Evolutionary conservation across 805 yeast species (phyloP).

Genomic region (Candida nanaspora): DNA sequence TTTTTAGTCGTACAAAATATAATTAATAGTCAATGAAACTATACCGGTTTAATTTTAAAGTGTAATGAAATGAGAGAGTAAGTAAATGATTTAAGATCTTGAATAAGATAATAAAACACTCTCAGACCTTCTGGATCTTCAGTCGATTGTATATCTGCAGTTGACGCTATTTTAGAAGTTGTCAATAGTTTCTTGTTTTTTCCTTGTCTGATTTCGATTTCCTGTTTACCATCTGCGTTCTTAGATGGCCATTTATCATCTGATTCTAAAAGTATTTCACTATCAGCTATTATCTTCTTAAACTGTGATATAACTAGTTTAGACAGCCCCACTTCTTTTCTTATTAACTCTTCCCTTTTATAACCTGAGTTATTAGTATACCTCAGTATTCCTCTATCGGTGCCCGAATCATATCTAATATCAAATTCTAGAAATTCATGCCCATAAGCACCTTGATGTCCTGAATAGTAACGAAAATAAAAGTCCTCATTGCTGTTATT

Average conservation of each 20-base stretch:
- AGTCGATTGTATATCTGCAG: conserved; percentile 29
- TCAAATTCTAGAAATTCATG: conserved; percentile 35
- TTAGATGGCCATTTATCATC: conserved; percentile 35
- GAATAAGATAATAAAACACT: conserved; percentile 35
- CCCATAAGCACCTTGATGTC: conserved; percentile 34
- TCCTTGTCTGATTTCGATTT: conserved; percentile 32
- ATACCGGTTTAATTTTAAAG: conserved; percentile 27
- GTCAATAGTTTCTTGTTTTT: conserved; percentile 26
- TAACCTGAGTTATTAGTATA: conserved; percentile 42
- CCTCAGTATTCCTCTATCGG: conserved; percentile 13
- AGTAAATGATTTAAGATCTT: conserved; percentile 35
- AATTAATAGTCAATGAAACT: no score
- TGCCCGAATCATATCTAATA: conserved; percentile 7
- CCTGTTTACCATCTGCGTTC: conserved; percentile 33
- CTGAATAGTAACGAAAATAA: conserved; percentile 35
- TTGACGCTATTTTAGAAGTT: conserved; percentile 32
- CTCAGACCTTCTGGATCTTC: conserved; percentile 38
- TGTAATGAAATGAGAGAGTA: conserved; percentile 35
- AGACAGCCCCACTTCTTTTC: conserved; percentile 30
- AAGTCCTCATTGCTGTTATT: conserved; percentile 11
- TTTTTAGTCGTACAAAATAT: no score
- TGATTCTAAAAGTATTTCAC: conserved; percentile 33
- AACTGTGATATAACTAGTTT: conserved; percentile 27
- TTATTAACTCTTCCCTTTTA: conserved; percentile 33
- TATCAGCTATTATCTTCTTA: conserved; percentile 26